Evolutionary conservation across 805 yeast genomes (phyloP).

Genomic region (Candida ovalis): DNA sequence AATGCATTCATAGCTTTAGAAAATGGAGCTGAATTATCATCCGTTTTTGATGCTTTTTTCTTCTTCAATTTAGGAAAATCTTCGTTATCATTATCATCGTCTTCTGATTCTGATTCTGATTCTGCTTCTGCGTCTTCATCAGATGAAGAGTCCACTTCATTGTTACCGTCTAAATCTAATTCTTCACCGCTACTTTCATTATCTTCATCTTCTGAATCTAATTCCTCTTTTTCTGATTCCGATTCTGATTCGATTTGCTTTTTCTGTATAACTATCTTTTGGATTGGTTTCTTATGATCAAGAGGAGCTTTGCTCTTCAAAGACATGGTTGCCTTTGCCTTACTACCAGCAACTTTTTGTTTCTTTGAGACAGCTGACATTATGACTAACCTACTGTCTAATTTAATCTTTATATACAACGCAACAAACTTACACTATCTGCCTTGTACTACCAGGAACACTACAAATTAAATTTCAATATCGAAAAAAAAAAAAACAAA

Average conservation of each 20-base stretch:
- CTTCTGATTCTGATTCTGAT: conserved; percentile 19
- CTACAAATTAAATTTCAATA: not conserved
- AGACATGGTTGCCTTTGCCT: not conserved
- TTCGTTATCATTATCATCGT: conserved; percentile 7
- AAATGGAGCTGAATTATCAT: conserved; percentile 73
- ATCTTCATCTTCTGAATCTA: conserved; percentile 18
- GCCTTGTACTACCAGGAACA: too few relatives aligned
- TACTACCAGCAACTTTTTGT: not conserved
- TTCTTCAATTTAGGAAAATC: conserved; percentile 31
- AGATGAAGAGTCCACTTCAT: not conserved
- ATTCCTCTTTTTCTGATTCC: conserved; percentile 15
- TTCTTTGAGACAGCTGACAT: conserved; percentile 2
- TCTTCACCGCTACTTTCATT: conserved; percentile 15
- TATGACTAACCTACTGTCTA: too few relatives aligned
- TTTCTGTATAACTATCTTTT: not conserved
- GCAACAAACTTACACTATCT: not conserved
- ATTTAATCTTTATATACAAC: too few relatives aligned
- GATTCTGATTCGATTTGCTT: not conserved
- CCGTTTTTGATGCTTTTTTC: conserved; percentile 50
- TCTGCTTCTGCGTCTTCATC: conserved; percentile 13
- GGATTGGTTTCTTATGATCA: not conserved
- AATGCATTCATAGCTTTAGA: conserved; percentile 83
- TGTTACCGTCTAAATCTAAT: not conserved
- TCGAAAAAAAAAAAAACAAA: not conserved
- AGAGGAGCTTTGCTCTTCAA: not conserved